These are phyloP conservation scores for Falciphora oryzae DNA, from an alignment of 2,329 filamentous ascomycete genomes.

Conservation along the genomic window DNA sequence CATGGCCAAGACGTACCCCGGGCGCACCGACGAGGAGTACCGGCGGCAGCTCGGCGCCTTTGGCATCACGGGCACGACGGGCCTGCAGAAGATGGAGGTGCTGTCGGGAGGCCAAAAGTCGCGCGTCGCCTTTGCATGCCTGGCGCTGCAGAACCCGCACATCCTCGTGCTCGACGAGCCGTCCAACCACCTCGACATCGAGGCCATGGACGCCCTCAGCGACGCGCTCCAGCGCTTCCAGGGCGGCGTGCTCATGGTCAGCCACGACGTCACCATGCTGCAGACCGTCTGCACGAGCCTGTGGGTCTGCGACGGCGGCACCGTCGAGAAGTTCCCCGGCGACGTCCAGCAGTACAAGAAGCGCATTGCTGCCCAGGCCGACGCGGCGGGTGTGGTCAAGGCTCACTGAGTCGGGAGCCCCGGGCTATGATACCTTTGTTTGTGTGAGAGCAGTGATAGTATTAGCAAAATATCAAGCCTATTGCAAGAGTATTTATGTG, in stretches of 20 bases:
- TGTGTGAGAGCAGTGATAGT: not conserved
- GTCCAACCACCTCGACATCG: constrained; percentile 97
- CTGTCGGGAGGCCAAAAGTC: constrained; percentile 98
- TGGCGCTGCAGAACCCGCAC: constrained; percentile 89
- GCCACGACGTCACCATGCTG: constrained; percentile 98
- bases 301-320: constrained; percentile 94
- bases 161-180: constrained; percentile 98
- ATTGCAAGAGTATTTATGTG: not conserved
- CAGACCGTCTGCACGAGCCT: constrained; percentile 91
- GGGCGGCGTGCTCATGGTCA: constrained; percentile 96
- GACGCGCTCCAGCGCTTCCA: constrained; percentile 80
- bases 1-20: constrained; percentile 90
- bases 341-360: constrained; percentile 98
- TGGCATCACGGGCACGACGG: constrained; percentile 88
- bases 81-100: constrained; percentile 90
- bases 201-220: constrained; percentile 94
- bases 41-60: constrained; percentile 88
- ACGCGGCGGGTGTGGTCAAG: constrained; percentile 79
- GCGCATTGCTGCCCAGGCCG: constrained; percentile 83
- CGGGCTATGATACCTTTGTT: not conserved
- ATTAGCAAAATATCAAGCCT: not conserved
- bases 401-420: constrained; percentile 37
- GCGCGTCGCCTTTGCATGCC: constrained; percentile 94
- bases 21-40: constrained; percentile 93
- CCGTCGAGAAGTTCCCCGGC: constrained; percentile 91